Conservation (phyloP, 768 basidiomycete genomes). For the Mycena metata region DNA sequence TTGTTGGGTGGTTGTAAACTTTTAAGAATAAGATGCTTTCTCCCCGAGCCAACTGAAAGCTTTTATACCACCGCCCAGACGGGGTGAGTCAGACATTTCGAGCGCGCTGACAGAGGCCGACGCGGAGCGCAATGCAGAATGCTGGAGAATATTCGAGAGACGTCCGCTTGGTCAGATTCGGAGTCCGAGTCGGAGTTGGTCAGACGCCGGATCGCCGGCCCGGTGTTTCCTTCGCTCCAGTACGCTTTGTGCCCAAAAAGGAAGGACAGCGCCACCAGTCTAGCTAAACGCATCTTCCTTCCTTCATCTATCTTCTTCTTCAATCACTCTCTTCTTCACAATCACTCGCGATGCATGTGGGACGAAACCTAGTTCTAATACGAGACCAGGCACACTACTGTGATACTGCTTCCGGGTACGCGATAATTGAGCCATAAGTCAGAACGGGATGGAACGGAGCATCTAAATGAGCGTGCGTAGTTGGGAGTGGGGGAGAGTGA, state of each 20-base stretch:
- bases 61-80: constrained; percentile 15
- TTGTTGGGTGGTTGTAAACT: background rate
- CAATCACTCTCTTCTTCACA: constrained; percentile 1
- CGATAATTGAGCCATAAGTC: constrained; percentile 15
- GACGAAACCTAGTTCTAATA: constrained; percentile 17
- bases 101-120: constrained; percentile 30
- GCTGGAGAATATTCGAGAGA: constrained; percentile 25
- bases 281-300: background rate
- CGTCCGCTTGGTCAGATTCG: background rate
- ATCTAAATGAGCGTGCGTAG: constrained; percentile 8
- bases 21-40: background rate
- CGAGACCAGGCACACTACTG: background rate
- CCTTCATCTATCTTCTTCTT: background rate
- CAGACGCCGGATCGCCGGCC: background rate
- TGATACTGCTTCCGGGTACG: too few relatives aligned
- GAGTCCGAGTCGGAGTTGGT: background rate
- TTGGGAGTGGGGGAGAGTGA: too few relatives aligned
- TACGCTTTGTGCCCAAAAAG: constrained; percentile 11
- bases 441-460: background rate
- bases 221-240: background rate
- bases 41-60: background rate
- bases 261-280: background rate
- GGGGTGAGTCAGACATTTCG: constrained; percentile 23
- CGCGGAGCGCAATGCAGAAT: constrained; percentile 16
- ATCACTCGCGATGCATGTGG: background rate